Percentiles rank a stretch among this genome's conserved stretches.
phyloP scores from a whole-genome alignment of 2,329 filamentous ascomycete genomes.

The Grosmannia clavigera region DNA sequence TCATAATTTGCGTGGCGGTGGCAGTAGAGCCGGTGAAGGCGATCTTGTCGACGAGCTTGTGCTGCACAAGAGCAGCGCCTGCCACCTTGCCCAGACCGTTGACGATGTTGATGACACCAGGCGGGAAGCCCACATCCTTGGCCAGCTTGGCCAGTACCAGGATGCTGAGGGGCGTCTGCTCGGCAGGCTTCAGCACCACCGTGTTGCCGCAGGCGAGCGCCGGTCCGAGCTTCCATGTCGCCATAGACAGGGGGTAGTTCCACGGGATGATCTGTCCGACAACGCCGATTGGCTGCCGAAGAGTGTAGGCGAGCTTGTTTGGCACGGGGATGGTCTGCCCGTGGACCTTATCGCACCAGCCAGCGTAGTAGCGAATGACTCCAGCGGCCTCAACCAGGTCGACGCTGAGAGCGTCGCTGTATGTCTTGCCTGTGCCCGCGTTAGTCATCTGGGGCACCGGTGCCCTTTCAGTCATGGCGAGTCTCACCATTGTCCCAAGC shows the following conservation, averaged over 20 bases:
- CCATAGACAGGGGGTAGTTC: slow-evolving; percentile 63
- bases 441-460: not conserved
- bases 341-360: slow-evolving; percentile 58
- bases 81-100: slow-evolving; percentile 55
- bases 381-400: slow-evolving; percentile 16
- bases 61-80: slow-evolving; percentile 52
- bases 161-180: slow-evolving; percentile 48
- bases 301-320: slow-evolving; percentile 54
- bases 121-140: slow-evolving; percentile 60
- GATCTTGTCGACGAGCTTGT: slow-evolving; percentile 56
- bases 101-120: slow-evolving; percentile 60
- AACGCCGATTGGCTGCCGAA: slow-evolving; percentile 57
- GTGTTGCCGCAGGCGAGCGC: slow-evolving; percentile 49
- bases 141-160: slow-evolving; percentile 51
- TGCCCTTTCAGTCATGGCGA: not conserved
- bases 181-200: slow-evolving; percentile 47
- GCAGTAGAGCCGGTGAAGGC: slow-evolving; percentile 61
- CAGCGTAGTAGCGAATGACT: slow-evolving; percentile 60
- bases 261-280: slow-evolving; percentile 59
- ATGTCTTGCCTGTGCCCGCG: not conserved
- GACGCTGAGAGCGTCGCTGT: slow-evolving; percentile 46
- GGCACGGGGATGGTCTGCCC: slow-evolving; percentile 57
- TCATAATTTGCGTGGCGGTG: slow-evolving; percentile 57
- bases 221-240: slow-evolving; percentile 60
- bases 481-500: slow-evolving; percentile 72